Evolutionary conservation across 345 rosid species (phyloP).

Genomic region (Murraya koenigii): DNA sequence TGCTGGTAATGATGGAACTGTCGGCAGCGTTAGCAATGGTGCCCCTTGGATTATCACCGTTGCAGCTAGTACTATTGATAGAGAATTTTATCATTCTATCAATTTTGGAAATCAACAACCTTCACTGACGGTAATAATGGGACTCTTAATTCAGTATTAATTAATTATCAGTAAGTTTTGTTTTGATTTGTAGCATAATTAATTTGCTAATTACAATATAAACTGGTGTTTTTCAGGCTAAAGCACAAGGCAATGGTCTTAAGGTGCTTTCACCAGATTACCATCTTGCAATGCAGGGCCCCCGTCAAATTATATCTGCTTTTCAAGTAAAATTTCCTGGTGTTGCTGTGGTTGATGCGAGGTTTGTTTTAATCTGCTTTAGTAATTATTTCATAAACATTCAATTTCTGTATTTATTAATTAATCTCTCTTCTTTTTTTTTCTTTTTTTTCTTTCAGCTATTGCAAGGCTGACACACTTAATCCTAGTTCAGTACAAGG

Average conservation of each 20-base stretch:
- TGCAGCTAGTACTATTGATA: conserved; percentile 3
- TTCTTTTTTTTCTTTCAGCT: neutral
- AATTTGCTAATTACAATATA: too few relatives aligned
- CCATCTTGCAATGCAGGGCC: neutral
- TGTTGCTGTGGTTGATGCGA: neutral
- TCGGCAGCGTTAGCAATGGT: neutral
- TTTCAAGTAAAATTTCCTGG: neutral
- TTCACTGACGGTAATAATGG: neutral
- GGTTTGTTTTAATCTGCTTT: neutral
- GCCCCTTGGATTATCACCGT: conserved; percentile 18
- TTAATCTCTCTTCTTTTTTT: too few relatives aligned
- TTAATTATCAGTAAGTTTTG: too few relatives aligned
- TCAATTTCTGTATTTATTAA: too few relatives aligned
- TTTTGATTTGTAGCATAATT: too few relatives aligned
- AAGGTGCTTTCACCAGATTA: neutral
- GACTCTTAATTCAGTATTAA: neutral
- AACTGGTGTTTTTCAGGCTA: neutral
- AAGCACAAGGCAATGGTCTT: neutral
- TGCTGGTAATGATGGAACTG: conserved; percentile 7
- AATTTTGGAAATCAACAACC: neutral
- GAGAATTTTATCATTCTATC: neutral
- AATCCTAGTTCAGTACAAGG: neutral
- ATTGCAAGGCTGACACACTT: neutral
- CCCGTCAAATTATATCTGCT: neutral
- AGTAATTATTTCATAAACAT: too few relatives aligned